A percentile compares a stretch with the other conserved stretches of the same genome.
These are phyloP conservation scores for Penicillium pancosmium DNA, from an alignment of 495 filamentous ascomycete species.

Conservation along the genomic window DNA sequence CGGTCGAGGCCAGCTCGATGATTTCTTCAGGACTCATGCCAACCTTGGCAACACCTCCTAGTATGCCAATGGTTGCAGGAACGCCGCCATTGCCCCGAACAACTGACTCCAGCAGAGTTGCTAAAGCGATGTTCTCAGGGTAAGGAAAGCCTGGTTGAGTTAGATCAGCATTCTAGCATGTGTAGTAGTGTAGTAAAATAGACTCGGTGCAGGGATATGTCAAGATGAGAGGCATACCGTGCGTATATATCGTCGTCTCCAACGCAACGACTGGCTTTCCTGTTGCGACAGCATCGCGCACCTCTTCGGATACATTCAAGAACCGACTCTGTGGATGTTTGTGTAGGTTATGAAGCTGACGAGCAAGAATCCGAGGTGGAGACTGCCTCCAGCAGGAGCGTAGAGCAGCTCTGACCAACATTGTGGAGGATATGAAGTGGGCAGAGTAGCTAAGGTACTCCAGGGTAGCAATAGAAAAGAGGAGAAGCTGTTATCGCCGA, in stretches of 20 bases:
- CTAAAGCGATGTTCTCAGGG: slow-evolving; percentile 74
- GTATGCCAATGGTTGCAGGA: slow-evolving; percentile 88
- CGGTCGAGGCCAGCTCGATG: slow-evolving; percentile 66
- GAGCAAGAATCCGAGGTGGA: slow-evolving; percentile 19
- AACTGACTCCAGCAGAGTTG: slow-evolving; percentile 68
- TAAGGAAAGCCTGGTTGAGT: slow-evolving; percentile 70
- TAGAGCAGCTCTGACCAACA: slow-evolving; percentile 35
- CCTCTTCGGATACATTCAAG: slow-evolving; percentile 79
- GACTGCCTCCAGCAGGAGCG: slow-evolving; percentile 23
- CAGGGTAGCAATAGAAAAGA: slow-evolving; percentile 24
- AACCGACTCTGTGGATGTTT: slow-evolving; percentile 51
- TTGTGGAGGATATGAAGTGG: slow-evolving; percentile 16
- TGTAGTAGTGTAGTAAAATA: too few relatives aligned
- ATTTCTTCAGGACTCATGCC: slow-evolving; percentile 74
- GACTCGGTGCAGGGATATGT: slow-evolving; percentile 30
- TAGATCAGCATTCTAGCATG: background rate
- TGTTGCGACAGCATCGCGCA: slow-evolving; percentile 70
- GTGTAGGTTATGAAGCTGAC: slow-evolving; percentile 39
- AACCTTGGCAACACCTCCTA: slow-evolving; percentile 79
- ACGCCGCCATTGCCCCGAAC: slow-evolving; percentile 81
- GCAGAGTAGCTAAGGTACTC: slow-evolving; percentile 1
- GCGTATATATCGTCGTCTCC: slow-evolving; percentile 88
- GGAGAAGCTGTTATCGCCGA: slow-evolving; percentile 37
- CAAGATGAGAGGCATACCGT: slow-evolving; percentile 51
- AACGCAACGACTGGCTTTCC: slow-evolving; percentile 85